Percentiles rank a stretch among this genome's conserved stretches.
Conservation (phyloP, 768 basidiomycete species). For the Serendipita vermifera region DNA sequence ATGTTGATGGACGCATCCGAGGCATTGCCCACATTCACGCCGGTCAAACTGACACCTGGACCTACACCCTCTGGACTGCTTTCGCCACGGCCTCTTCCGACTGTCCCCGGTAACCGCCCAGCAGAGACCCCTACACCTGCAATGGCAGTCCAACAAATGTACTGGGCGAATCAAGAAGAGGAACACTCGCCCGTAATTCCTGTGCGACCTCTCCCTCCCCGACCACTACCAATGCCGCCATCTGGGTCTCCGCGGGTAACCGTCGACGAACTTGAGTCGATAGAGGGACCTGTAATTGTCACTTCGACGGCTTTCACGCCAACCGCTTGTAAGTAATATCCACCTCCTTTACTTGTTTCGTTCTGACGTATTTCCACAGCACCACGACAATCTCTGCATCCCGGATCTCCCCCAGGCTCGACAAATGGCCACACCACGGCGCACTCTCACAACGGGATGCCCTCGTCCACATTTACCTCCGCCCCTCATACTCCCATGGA, state of each 20-base stretch:
- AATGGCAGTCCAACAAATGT: background rate
- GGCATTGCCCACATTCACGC: background rate
- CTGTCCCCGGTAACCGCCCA: background rate
- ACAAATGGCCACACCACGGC: background rate
- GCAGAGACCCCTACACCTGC: background rate
- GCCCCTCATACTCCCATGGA: conserved; percentile 3
- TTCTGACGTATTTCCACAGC: background rate
- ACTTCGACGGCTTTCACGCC: background rate
- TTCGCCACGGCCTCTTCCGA: conserved; percentile 1
- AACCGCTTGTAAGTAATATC: background rate
- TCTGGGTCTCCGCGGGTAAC: background rate
- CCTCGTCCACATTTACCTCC: background rate
- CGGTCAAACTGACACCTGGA: background rate
- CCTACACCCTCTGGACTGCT: background rate
- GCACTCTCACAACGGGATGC: background rate
- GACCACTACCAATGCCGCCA: conserved; percentile 5
- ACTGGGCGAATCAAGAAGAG: background rate
- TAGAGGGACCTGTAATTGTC: background rate
- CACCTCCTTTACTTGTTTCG: too few species aligned
- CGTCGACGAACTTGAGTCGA: background rate
- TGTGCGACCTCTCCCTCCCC: conserved; percentile 1
- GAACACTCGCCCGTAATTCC: background rate
- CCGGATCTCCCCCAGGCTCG: background rate
- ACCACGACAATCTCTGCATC: background rate
- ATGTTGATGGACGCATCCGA: conserved; percentile 1